Base-by-base conservation (phyloP, 441 rosid species). In the Melastoma candidum region DNA sequence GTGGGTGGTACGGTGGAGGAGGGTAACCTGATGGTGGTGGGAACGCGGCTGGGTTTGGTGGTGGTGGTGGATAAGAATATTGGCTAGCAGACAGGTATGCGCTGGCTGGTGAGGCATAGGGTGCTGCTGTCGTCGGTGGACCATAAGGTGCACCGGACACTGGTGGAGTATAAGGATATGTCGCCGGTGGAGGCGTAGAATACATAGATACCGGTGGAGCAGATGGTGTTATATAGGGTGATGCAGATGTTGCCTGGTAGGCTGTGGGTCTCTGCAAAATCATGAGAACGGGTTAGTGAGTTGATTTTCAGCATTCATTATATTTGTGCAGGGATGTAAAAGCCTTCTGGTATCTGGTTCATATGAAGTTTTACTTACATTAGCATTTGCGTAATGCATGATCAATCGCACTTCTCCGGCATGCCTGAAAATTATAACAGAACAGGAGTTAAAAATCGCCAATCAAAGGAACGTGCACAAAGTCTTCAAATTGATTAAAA, bases 321-420 rank as follows among this genome's bases (percentile, higher is more conserved):
- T 36, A 9, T 36, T 2, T 36, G 7, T 9, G 44, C 48, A 24
- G 26, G 7, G 26, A 47, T 26, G 11, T 44, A n/a, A 44, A 53
- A 46, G 39, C 46, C 24, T 13, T 11, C 14, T 4, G 14, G 2
- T 7, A 17, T 17, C 22, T 17, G 22, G 22, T 17, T 47, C 49
- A 3, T 7, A 9, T 13, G 45, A 49, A 27, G n/a, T 22, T 41
- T 11, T 48, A 27, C 73, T 77, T 73, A 82, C 96, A 2, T 57
- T 79, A 54, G 87, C 83, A 46, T 71, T 81, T 47, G 71, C 58
- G 25, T 74, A 85, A 60, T 80, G 93, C 64, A 85, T 6, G 17
- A 82, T 80, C 63, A 85, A 65, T 41, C 78, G 73, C 3, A 12
- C 54, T 26, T 48, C 62, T 48, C 62, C 62, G 11, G 62, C 62